A percentile compares a stretch with the other conserved stretches of the same genome.
These are phyloP conservation scores for Melampsora americana DNA, from an alignment of 1,284 basidiomycete genomes.

Conservation along the genomic window DNA sequence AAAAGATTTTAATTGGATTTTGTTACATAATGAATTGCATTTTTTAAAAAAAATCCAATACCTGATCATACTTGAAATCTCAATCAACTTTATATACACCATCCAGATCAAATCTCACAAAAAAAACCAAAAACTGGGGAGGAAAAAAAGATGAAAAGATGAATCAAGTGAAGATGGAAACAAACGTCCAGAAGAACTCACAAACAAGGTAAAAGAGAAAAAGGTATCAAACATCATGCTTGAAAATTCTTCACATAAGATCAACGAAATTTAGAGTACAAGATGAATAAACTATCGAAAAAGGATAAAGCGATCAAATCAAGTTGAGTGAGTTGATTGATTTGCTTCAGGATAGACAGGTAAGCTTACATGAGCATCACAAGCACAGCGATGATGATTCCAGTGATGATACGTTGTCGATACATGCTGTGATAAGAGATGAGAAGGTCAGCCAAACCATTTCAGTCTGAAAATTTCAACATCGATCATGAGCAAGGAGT, in stretches of 20 bases:
- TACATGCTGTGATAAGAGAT: constrained; percentile 47
- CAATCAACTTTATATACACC: too few species aligned
- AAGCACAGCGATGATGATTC: constrained; percentile 50
- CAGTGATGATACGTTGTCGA: constrained; percentile 50
- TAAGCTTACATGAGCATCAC: constrained; percentile 49
- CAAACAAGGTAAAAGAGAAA: not conserved
- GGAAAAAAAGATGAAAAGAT: too few species aligned
- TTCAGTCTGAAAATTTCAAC: not conserved
- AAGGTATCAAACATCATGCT: not conserved
- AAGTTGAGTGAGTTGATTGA: not conserved
- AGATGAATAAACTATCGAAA: constrained; percentile 47
- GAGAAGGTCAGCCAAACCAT: not conserved
- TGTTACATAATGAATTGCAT: too few species aligned
- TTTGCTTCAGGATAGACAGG: not conserved
- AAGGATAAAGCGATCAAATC: constrained; percentile 12
- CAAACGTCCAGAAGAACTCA: not conserved
- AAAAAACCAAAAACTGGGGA: too few species aligned
- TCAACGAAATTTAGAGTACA: constrained; percentile 47
- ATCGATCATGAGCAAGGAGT: not conserved
- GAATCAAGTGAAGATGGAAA: not conserved
- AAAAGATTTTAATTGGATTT: too few species aligned
- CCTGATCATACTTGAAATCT: too few species aligned
- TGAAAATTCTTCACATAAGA: not conserved
- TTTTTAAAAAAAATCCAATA: too few species aligned
- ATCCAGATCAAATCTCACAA: too few species aligned